Evolutionary conservation across 1,284 basidiomycete genomes (phyloP).

Genomic region (Ceratobasidium sp.): DNA sequence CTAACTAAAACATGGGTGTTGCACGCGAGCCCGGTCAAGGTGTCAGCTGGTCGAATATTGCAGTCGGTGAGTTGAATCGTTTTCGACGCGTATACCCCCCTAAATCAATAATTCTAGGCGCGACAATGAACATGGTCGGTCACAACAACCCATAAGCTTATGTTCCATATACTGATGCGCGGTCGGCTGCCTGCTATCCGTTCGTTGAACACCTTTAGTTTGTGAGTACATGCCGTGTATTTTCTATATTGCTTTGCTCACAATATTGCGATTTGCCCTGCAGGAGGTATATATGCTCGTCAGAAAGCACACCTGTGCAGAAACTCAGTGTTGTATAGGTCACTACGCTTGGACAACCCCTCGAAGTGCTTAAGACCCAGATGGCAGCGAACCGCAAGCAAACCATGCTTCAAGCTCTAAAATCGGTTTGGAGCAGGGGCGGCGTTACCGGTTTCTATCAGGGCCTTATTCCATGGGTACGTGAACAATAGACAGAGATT

Average conservation of each 20-base stretch:
- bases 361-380: slow-evolving; percentile 98
- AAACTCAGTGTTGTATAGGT: slow-evolving; percentile 59
- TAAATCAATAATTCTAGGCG: slow-evolving; percentile 61
- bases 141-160: not conserved
- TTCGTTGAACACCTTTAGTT: slow-evolving; percentile 41
- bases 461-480: slow-evolving; percentile 96
- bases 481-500: slow-evolving; percentile 47
- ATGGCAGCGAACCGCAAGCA: slow-evolving; percentile 95
- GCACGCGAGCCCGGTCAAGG: slow-evolving; percentile 85
- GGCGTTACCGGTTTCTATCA: slow-evolving; percentile 93
- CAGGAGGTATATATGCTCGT: slow-evolving; percentile 56
- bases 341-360: slow-evolving; percentile 95
- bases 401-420: slow-evolving; percentile 84
- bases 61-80: slow-evolving; percentile 72
- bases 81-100: slow-evolving; percentile 44
- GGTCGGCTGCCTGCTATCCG: not conserved
- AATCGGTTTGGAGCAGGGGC: slow-evolving; percentile 89
- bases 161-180: not conserved
- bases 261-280: slow-evolving; percentile 42
- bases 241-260: slow-evolving; percentile 5
- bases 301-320: not conserved
- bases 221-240: slow-evolving; percentile 27
- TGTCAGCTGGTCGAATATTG: slow-evolving; percentile 98
- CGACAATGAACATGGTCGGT: slow-evolving; percentile 91
- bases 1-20: slow-evolving; percentile 66